Evolutionary conservation across 805 yeast species (phyloP).

Genomic region (Sungouiozyma intestinalis): DNA sequence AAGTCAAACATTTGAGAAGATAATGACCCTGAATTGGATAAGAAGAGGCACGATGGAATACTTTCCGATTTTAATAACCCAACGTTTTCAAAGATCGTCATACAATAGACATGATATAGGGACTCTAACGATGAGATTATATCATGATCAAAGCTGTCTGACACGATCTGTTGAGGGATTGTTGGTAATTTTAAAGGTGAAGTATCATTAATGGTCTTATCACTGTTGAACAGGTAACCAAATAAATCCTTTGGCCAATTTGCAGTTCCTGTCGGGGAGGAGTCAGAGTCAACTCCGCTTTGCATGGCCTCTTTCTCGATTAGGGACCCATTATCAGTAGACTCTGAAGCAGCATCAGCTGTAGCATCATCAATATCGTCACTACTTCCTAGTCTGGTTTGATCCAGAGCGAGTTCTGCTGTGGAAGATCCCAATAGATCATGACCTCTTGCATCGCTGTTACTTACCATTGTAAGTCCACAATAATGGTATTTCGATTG

Average conservation of each 20-base stretch:
- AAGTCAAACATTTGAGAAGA: constrained; percentile 55
- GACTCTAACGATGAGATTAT: constrained; percentile 52
- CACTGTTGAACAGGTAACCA: neutral
- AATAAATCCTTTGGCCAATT: neutral
- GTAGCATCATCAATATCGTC: constrained; percentile 1
- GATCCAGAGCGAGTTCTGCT: neutral
- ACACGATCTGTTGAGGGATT: constrained; percentile 31
- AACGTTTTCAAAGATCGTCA: constrained; percentile 51
- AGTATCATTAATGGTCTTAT: neutral
- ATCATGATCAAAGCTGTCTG: constrained; percentile 40
- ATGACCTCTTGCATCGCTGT: neutral
- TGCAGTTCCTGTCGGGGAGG: neutral
- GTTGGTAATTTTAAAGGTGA: constrained; percentile 31
- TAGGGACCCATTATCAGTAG: neutral
- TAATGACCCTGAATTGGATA: constrained; percentile 43
- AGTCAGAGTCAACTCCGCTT: neutral
- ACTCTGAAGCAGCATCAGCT: neutral
- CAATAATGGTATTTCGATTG: constrained; percentile 80
- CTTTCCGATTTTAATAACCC: constrained; percentile 58
- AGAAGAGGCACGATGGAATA: constrained; percentile 41
- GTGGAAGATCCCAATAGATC: neutral
- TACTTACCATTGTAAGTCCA: constrained; percentile 43
- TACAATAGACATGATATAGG: constrained; percentile 54
- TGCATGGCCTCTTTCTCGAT: neutral
- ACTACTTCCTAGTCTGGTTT: too few species aligned